These are phyloP conservation scores for Eleusine coracana DNA, from an alignment of 176 grass and related monocot species.

Conservation along the genomic window DNA sequence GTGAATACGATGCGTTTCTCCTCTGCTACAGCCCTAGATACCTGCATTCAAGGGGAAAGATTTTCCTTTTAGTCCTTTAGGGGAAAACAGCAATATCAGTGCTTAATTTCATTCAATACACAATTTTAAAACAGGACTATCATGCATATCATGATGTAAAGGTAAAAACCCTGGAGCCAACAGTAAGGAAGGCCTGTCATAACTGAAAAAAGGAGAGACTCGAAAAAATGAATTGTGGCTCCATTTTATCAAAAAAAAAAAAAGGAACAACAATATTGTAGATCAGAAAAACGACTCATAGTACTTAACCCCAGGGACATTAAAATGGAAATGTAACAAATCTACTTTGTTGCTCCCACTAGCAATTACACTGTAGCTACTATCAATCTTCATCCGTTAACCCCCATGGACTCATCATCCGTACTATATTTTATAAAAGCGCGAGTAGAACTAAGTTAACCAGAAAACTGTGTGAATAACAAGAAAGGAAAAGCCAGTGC, in stretches of 20 bases:
- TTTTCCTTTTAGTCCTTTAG: neutral
- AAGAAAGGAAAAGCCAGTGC: neutral
- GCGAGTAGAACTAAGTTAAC: neutral
- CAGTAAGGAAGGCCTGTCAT: slow-evolving; percentile 8
- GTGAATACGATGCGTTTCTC: slow-evolving; percentile 83
- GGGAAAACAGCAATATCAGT: neutral
- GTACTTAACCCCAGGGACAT: neutral
- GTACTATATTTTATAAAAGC: neutral
- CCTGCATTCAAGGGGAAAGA: slow-evolving; percentile 40
- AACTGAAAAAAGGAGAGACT: neutral
- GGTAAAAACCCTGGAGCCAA: neutral
- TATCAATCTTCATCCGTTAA: neutral
- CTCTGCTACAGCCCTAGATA: slow-evolving; percentile 65
- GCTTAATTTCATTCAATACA: slow-evolving; percentile 5
- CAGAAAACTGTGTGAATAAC: neutral
- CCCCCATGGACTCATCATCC: neutral
- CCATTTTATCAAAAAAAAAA: neutral
- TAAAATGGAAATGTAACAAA: neutral
- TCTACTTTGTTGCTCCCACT: neutral
- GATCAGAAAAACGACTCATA: neutral
- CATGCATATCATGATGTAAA: neutral
- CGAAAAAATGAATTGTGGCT: neutral
- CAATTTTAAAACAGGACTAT: neutral
- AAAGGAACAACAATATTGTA: neutral
- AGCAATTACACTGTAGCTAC: neutral